These are phyloP conservation scores for Chiua virens DNA, from an alignment of 768 basidiomycete species.

Conservation along the genomic window DNA sequence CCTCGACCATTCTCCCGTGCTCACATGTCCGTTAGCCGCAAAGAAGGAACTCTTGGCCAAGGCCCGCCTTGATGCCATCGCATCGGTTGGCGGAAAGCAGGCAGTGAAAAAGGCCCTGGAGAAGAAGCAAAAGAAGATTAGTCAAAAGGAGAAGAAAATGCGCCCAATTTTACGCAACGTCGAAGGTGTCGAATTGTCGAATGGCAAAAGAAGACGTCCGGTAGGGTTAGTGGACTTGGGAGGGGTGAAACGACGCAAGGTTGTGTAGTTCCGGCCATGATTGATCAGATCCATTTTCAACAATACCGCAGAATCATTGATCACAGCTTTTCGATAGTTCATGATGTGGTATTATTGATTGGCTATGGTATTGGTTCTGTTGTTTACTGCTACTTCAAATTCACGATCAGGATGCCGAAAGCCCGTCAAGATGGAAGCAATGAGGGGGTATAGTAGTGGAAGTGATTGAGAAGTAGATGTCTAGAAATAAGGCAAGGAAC, in stretches of 20 bases:
- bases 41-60: constrained; percentile 71
- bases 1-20: background rate
- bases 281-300: background rate
- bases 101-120: constrained; percentile 88
- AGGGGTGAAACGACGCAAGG: constrained; percentile 24
- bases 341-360: constrained; percentile 24
- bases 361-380: constrained; percentile 30
- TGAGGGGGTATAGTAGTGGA: constrained; percentile 31
- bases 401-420: constrained; percentile 25
- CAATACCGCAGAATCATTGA: background rate
- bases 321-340: constrained; percentile 1
- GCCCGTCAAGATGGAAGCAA: constrained; percentile 27
- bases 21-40: constrained; percentile 52
- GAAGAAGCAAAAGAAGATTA: constrained; percentile 84
- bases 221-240: constrained; percentile 7
- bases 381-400: constrained; percentile 27
- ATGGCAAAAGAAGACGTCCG: constrained; percentile 17
- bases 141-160: constrained; percentile 86
- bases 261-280: constrained; percentile 9
- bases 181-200: constrained; percentile 11
- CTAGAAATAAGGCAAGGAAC: constrained; percentile 20
- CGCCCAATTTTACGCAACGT: constrained; percentile 58
- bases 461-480: constrained; percentile 19
- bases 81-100: constrained; percentile 69
- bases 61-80: constrained; percentile 78